Conservation (phyloP, 1,284 basidiomycete genomes). For the Sphaerobolus stellatus region DNA sequence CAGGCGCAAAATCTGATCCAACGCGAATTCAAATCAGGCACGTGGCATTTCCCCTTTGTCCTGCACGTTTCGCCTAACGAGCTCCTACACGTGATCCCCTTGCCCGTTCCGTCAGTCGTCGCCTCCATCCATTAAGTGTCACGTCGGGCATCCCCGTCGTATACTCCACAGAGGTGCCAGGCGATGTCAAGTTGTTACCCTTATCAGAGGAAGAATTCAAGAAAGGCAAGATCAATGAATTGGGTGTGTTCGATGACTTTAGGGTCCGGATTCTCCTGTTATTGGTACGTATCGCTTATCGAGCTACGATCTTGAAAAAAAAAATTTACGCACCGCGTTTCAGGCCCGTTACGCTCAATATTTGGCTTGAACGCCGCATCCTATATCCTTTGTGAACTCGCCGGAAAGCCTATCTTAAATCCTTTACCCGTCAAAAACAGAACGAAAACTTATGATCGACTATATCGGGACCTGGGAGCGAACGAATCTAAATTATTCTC, state of each 20-base stretch:
- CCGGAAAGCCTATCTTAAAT: conserved; percentile 78
- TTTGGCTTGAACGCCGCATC: conserved; percentile 89
- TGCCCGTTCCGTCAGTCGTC: conserved; percentile 84
- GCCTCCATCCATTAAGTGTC: conserved; percentile 71
- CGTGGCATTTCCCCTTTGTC: conserved; percentile 13
- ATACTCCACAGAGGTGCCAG: conserved; percentile 92
- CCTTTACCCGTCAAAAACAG: conserved; percentile 83
- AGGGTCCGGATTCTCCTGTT: conserved; percentile 89
- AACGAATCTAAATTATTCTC: conserved; percentile 68
- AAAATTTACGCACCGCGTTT: conserved; percentile 37
- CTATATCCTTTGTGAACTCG: conserved; percentile 82
- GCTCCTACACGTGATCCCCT: conserved; percentile 77
- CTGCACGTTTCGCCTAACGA: not conserved
- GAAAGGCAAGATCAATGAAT: conserved; percentile 87
- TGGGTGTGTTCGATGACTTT: conserved; percentile 93
- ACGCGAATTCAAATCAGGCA: conserved; percentile 87
- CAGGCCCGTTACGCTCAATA: conserved; percentile 79
- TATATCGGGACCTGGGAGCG: conserved; percentile 72
- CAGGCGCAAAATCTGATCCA: conserved; percentile 95
- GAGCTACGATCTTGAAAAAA: conserved; percentile 22
- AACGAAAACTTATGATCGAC: conserved; percentile 80
- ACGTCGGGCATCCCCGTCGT: conserved; percentile 86
- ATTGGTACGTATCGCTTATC: conserved; percentile 47
- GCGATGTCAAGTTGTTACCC: conserved; percentile 84
- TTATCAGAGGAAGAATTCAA: conserved; percentile 90